Conservation (phyloP, 176 grass and related monocot genomes). For the Dactylis glomerata region DNA sequence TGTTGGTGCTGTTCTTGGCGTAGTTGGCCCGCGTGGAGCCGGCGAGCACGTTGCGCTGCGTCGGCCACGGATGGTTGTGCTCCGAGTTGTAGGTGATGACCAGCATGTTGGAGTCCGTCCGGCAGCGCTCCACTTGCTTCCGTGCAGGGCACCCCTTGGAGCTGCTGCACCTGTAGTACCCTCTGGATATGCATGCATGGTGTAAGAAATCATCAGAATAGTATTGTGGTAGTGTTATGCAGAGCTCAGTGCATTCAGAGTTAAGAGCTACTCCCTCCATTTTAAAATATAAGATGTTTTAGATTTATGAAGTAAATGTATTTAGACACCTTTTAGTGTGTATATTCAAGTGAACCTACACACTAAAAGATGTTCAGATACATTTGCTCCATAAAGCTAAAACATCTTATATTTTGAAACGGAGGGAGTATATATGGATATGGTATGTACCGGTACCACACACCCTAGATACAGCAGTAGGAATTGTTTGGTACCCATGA, state of each 20-base stretch:
- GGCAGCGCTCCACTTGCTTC: slow-evolving; percentile 97
- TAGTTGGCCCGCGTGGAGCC: slow-evolving; percentile 75
- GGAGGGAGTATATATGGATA: background rate
- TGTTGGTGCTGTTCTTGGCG: slow-evolving; percentile 42
- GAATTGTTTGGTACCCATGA: background rate
- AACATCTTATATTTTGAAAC: too few relatives aligned
- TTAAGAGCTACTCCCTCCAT: background rate
- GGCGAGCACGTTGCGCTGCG: slow-evolving; percentile 90
- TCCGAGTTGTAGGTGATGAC: slow-evolving; percentile 99
- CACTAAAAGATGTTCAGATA: too few relatives aligned
- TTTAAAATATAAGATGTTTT: too few relatives aligned
- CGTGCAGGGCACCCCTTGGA: slow-evolving; percentile 95
- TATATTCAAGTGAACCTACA: too few relatives aligned
- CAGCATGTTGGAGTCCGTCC: slow-evolving; percentile 89
- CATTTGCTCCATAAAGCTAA: too few relatives aligned
- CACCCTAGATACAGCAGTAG: background rate
- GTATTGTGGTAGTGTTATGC: background rate
- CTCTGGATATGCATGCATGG: slow-evolving; percentile 39
- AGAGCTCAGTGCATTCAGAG: background rate
- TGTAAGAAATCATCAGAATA: background rate
- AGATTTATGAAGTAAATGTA: too few relatives aligned
- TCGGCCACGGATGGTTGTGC: slow-evolving; percentile 99
- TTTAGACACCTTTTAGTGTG: too few relatives aligned
- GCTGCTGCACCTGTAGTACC: slow-evolving; percentile 98
- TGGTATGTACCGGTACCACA: background rate